These are phyloP conservation scores for Ascosphaera apis DNA, from an alignment of 2,329 filamentous ascomycete species.

Conservation along the genomic window DNA sequence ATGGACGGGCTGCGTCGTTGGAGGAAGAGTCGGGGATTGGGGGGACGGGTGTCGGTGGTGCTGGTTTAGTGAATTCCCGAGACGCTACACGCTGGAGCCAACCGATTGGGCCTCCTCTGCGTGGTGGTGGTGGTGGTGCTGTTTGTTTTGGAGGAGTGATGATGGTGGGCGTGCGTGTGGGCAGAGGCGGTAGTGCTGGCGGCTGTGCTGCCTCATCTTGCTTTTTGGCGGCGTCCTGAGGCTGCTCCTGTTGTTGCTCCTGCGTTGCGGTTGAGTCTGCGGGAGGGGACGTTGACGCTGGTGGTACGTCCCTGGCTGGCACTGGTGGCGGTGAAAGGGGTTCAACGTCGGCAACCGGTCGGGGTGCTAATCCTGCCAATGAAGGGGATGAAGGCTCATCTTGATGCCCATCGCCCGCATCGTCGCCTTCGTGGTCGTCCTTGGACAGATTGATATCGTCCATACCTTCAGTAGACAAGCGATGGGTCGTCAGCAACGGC, in stretches of 20 bases:
- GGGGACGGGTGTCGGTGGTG: too few relatives aligned
- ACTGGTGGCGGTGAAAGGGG: slow-evolving; percentile 10
- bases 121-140: slow-evolving; percentile 19
- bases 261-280: too few relatives aligned
- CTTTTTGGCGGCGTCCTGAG: too few relatives aligned
- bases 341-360: too few relatives aligned
- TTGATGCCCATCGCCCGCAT: too few relatives aligned
- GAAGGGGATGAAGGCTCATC: slow-evolving; percentile 8
- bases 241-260: too few relatives aligned
- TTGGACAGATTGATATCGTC: slow-evolving; percentile 45
- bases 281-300: too few relatives aligned
- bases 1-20: too few relatives aligned
- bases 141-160: too few relatives aligned
- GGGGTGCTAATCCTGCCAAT: too few relatives aligned
- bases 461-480: slow-evolving; percentile 33
- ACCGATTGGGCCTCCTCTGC: slow-evolving; percentile 73
- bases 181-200: slow-evolving; percentile 15
- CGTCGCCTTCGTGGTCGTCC: slow-evolving; percentile 23
- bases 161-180: too few relatives aligned
- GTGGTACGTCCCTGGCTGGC: slow-evolving; percentile 14
- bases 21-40: too few relatives aligned
- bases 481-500: slow-evolving; percentile 28
- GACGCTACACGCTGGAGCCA: slow-evolving; percentile 52
- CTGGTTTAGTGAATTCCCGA: slow-evolving; percentile 33
- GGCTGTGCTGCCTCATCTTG: slow-evolving; percentile 14